Percentiles rank a stretch among this genome's conserved stretches.
Evolutionary conservation across 768 basidiomycete genomes (phyloP).

Genomic region (Phlebiopsis gigantea): DNA sequence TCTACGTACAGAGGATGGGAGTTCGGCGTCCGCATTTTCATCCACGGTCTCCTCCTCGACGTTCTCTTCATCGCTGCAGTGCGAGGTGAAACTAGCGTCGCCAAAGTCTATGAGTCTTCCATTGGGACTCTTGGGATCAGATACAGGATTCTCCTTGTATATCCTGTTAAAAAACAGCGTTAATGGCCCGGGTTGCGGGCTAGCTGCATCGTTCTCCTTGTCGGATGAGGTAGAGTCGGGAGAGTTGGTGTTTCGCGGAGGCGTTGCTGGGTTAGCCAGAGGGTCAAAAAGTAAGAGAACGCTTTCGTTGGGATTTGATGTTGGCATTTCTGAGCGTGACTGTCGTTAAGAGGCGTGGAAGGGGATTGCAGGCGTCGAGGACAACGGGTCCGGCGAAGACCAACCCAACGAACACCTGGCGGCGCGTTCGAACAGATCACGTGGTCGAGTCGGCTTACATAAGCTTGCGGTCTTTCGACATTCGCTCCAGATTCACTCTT

Average conservation of each 20-base stretch:
- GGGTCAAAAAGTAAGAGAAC: conserved; percentile 30
- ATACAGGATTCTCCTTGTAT: conserved; percentile 11
- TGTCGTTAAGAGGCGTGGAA: too few relatives aligned
- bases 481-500: too few relatives aligned
- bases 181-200: conserved; percentile 15
- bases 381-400: too few relatives aligned
- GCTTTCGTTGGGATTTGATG: conserved; percentile 28
- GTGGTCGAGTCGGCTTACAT: too few relatives aligned
- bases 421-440: too few relatives aligned
- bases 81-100: conserved; percentile 14
- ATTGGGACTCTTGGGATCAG: conserved; percentile 17
- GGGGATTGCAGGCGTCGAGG: too few relatives aligned
- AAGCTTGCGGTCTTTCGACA: too few relatives aligned
- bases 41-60: conserved; percentile 1
- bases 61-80: conserved; percentile 10
- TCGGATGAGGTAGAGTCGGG: conserved; percentile 26
- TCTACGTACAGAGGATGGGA: not conserved
- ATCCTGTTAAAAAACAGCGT: conserved; percentile 29
- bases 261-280: conserved; percentile 21
- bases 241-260: conserved; percentile 23
- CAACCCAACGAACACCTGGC: too few relatives aligned
- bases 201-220: conserved; percentile 28
- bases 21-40: not conserved
- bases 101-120: conserved; percentile 30
- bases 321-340: too few relatives aligned